Evolutionary conservation across 2,329 filamentous ascomycete species (phyloP), one percentile per base, ranked within the genome.

Genomic region (Niveomyces coronatus): DNA sequence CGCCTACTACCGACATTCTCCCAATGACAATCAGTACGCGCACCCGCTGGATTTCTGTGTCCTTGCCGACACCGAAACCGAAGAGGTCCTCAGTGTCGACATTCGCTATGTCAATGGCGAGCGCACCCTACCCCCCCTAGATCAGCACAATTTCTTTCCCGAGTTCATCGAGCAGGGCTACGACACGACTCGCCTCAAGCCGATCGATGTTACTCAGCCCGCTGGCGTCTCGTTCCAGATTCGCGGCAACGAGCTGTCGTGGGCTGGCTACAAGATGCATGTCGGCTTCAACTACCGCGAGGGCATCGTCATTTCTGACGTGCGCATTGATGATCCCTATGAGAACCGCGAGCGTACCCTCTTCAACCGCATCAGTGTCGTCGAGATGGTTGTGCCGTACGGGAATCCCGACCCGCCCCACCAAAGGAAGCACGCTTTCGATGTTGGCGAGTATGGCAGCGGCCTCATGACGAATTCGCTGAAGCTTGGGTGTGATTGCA

Each of bases 1-100:
- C 19, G 84, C 85, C 71, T 88, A 88, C 62, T 88, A 86, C 54
- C 75, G 84, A 27, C 80, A 79, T 24, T 73, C 83, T 43, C 53
- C 76, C 11, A 77, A 83, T 47, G 83, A 88, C 23, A 76, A 76
- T 47, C 67, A 70, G 51, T 76, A 76, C 46, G 71, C 71, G 4
- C 74, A 74, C 39, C 72, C 73, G 0, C 58, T 76, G 8, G 65
- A 73, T 38, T 57, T 76, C 16, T 65, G 62, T 31, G 65, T 60
- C 33, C 51, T 60, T 19, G 48, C 50, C 20, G 57, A 60, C 42
- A 60, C 68, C 7, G 69, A 74, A 47, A 61, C 69, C 33, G 68
- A 67, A 7, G 62, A 69, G 43, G 52, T 65, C 3, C 55, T 74
- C 3, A 46, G 65, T 19, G 65, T 74, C 4, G 65, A 60, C 18